Conservation (phyloP, 371 early-diverging fungal genomes). For the Cokeromyces recurvatus region DNA sequence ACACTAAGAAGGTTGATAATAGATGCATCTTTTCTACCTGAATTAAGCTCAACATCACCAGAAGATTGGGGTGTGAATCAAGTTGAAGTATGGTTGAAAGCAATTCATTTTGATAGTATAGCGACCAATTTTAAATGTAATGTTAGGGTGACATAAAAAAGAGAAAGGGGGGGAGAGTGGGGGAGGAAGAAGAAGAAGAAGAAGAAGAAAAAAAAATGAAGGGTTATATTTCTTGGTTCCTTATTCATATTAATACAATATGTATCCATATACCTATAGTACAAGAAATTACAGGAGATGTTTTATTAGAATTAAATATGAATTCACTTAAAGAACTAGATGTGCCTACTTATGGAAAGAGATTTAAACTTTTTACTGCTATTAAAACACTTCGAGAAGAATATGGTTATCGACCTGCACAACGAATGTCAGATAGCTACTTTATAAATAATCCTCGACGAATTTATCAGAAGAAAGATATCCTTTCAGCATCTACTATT, state of each 20-base stretch:
- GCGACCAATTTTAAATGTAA: conserved; percentile 56
- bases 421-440: neutral
- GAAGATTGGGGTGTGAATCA: conserved; percentile 56
- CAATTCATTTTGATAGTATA: conserved; percentile 51
- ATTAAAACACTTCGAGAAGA: conserved; percentile 46
- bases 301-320: conserved; percentile 56
- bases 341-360: conserved; percentile 63
- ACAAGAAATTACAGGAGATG: conserved; percentile 70
- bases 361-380: conserved; percentile 63
- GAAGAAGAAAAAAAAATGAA: too few relatives aligned
- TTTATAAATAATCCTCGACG: too few relatives aligned
- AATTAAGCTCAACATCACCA: conserved; percentile 12
- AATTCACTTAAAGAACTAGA: conserved; percentile 66
- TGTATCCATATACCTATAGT: too few relatives aligned
- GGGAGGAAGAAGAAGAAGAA: too few relatives aligned
- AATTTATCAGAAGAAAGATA: too few relatives aligned
- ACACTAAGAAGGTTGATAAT: conserved; percentile 6
- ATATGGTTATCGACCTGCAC: too few relatives aligned
- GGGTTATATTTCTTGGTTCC: too few relatives aligned
- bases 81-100: conserved; percentile 57
- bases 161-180: too few relatives aligned
- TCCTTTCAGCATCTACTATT: too few relatives aligned
- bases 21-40: conserved; percentile 10
- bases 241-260: too few relatives aligned
- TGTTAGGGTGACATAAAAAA: too few relatives aligned